Base-by-base conservation (phyloP, 1,284 basidiomycete genomes). In the Cryptococcus hybrid region DNA sequence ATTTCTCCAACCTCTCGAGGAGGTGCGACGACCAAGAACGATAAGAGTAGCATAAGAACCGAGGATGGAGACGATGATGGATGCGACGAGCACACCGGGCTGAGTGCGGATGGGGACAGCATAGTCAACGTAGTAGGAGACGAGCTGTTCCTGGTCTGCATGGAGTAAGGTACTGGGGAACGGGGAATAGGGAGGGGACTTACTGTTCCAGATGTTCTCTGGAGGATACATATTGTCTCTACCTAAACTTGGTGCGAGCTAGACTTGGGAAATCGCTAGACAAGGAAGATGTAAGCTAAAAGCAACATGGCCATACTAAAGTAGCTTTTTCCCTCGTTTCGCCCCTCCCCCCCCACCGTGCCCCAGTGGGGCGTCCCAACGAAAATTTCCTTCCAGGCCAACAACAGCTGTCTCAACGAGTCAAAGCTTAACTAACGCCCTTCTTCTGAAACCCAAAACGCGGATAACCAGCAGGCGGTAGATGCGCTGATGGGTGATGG, bases 41-140 rank as follows among this genome's bases (percentile, higher is more conserved):
- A 81, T 71, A 3, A 82, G 74, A 5, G 80, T 81, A 1, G 80
- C 74, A 61, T 81, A 80, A 2, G 80, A 80, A 15, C 80, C 80
- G 38, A 81, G 72, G 39, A 79, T 73, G 35, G 80, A 78, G 35
- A 82, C 80, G 59, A 80, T 72, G 57, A 82, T 74, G 43, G 79
- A 80, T n/a, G 79, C 78, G 60, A 80, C 73, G 51, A 81, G 70
- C 52, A 81, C 71, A 46, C 78, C 80, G 0, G 79, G 68, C 52
- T 76, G 71, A 50, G 76, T 78, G 30, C 65, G 65, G 50, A 80
- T 72, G 2, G 80, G 79, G 53, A 82, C 70, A 12, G 75, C 58
- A 52, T 75, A 68, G 13, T 46, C 49, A 34, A 56, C 54, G 62
- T 80, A 81, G 67, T 76, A 80, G 11, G 65, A 57, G 7, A 71